Conservation (phyloP, 805 yeast species). For the Pichia eremophila region DNA sequence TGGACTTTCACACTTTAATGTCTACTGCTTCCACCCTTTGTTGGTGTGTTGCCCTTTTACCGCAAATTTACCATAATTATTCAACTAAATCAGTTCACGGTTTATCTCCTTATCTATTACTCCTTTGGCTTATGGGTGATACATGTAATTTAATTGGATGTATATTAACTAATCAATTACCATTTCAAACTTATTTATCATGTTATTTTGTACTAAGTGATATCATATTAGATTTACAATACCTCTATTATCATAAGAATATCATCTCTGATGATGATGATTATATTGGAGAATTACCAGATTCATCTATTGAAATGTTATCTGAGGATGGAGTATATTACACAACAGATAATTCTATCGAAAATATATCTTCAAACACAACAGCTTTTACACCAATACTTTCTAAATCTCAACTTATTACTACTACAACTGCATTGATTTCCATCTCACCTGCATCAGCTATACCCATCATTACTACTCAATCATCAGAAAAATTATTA, state of each 20-base stretch:
- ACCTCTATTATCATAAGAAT: constrained; percentile 42
- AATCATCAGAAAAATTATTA: neutral
- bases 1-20: neutral
- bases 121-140: constrained; percentile 29
- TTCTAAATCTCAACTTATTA: constrained; percentile 8
- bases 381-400: neutral
- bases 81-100: constrained; percentile 24
- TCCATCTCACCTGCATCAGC: constrained; percentile 1
- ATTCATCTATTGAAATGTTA: neutral
- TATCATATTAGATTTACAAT: constrained; percentile 57
- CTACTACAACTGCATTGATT: constrained; percentile 1
- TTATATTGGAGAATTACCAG: neutral
- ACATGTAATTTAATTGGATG: constrained; percentile 49
- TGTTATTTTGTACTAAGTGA: constrained; percentile 70
- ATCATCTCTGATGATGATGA: no score
- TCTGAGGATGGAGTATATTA: neutral
- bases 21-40: constrained; percentile 19
- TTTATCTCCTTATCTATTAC: constrained; percentile 22
- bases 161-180: constrained; percentile 61
- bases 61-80: constrained; percentile 28
- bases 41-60: constrained; percentile 30
- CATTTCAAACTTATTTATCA: constrained; percentile 71
- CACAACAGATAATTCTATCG: neutral
- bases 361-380: neutral
- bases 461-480: constrained; percentile 9